Base-by-base conservation (phyloP, 176 grass and related monocot genomes). In the Aegilops longissima region DNA sequence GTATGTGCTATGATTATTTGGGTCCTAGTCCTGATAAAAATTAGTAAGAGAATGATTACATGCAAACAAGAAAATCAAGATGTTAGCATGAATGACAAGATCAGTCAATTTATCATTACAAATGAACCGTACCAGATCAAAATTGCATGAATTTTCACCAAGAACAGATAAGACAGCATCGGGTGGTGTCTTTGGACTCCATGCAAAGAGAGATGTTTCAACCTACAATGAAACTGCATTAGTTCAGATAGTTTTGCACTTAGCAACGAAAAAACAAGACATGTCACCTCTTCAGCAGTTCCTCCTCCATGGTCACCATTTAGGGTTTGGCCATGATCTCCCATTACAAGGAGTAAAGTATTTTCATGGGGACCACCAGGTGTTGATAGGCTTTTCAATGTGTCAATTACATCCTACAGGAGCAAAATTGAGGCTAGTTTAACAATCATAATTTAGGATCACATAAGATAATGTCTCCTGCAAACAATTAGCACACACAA, bases 241-340 rank as follows among this genome's bases (percentile, higher is more conserved):
- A 89, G 79, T 72, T 59, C 76, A 76, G 61, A 76, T 54, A 84
- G 5, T 44, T 34, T 21, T 78, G 66, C 31, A 59, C 20, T 68
- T 68, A 14, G 61, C 45, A 86, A 83, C 51, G 80, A 85, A 31
- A 79, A 77, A 51, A 83, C 16, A 87, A 72, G 76, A 40, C 70
- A 70, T 38, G 86, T 86, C 78, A 98, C 96, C 93, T 98, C 93
- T 86, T 98, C 96, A 29, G 93, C 80, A 63, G 93, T 96, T 71
- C 96, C 93, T 71, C 96, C 96, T 77, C 96, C 96, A 90, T 98
- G 96, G 65, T 98, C 96, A 73, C 96, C 96, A 87, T 98, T 98
- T 86, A 92, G 83, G 70, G 96, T 98, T 92, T 98, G 96, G 34
- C 93, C 96, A 86, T 98, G 96, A 87, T 98, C 93, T 5, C 96